Evolutionary conservation across 371 early-diverging fungal species (phyloP).

Genomic region (Mucor racemosus): DNA sequence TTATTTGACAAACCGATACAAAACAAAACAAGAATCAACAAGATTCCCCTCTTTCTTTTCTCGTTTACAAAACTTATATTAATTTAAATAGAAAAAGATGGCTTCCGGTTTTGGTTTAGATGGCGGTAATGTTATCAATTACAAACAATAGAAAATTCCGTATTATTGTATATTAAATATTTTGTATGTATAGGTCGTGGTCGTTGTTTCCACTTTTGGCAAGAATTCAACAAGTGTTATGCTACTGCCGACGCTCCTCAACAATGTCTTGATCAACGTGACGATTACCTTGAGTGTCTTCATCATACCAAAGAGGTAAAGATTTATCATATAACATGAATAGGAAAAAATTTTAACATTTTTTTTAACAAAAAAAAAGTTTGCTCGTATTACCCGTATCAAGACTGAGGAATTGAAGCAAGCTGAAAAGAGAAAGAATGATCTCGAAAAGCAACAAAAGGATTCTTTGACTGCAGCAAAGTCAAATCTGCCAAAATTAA

Average conservation of each 20-base stretch:
- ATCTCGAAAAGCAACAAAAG: slow-evolving; percentile 52
- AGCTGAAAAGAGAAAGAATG: slow-evolving; percentile 56
- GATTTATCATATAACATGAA: neutral
- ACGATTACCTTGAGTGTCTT: slow-evolving; percentile 85
- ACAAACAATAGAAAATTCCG: neutral
- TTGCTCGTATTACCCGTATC: slow-evolving; percentile 58
- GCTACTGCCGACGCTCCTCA: slow-evolving; percentile 72
- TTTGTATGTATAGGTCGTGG: slow-evolving; percentile 62
- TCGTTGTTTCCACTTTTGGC: slow-evolving; percentile 86
- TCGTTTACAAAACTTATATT: slow-evolving; percentile 16
- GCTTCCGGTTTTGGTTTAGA: slow-evolving; percentile 55
- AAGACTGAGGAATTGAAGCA: slow-evolving; percentile 66
- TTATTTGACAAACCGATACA: slow-evolving; percentile 1
- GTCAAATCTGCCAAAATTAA: slow-evolving; percentile 61
- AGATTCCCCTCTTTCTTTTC: neutral
- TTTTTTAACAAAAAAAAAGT: slow-evolving; percentile 4
- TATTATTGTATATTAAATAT: neutral
- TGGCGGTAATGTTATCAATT: slow-evolving; percentile 38
- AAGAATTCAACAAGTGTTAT: slow-evolving; percentile 86
- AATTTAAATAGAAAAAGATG: slow-evolving; percentile 30
- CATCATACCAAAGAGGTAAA: slow-evolving; percentile 83
- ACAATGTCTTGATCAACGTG: slow-evolving; percentile 74
- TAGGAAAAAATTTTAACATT: neutral
- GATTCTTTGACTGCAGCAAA: slow-evolving; percentile 60
- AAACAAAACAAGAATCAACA: slow-evolving; percentile 2